Evolutionary conservation across 352 stramenopile genomes (phyloP), one percentile per base, ranked within the genome.

Genomic region (Phytophthora rubi): DNA sequence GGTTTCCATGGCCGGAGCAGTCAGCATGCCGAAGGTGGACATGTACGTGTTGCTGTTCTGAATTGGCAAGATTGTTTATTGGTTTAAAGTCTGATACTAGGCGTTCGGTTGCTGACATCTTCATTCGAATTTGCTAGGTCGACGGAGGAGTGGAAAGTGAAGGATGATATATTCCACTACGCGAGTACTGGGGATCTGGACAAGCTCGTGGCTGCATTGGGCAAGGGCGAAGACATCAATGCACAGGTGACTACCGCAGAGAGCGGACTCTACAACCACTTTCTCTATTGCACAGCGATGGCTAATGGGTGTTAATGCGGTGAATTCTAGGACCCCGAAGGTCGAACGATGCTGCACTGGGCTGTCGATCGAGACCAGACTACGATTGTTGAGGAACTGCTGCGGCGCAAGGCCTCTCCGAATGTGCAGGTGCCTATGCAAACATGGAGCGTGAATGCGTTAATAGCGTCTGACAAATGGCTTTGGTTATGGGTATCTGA

Each of bases 261-360:
- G 9, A 42, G 13, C 42, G n/a, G 8, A 56, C 28, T n/a, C 12
- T 44, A 6, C 39, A 47, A 47, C 39, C 6, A 16, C 7, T 18
- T 15, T 7, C 5, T 16, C 13, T 18, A 16, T 47, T 47, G 18
- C 12, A 8, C 16, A 16, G 39, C 33, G 33, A 3, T 12, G 33
- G 39, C 39, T 47, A 47, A 65, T 23, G 10, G 53, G 16, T 33
- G 3, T 18, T 21, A 55, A 54, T 55, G 16, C 51, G 23, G n/a
- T 53, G 18, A 15, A 60, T 26, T 30, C 49, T 67, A 91, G 83
- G 86, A 94, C 47, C 78, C 82, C 15, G 83, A 92, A 73, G 86
- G 84, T 2, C 84, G 86, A 67, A 94, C 86, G 12, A 94, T 94
- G 86, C 66, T 94, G 47, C 86, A 94, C 56, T 94, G 86, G 86